Conservation (phyloP, 371 early-diverging fungal species). For the Syncephalis plumigaleata region DNA sequence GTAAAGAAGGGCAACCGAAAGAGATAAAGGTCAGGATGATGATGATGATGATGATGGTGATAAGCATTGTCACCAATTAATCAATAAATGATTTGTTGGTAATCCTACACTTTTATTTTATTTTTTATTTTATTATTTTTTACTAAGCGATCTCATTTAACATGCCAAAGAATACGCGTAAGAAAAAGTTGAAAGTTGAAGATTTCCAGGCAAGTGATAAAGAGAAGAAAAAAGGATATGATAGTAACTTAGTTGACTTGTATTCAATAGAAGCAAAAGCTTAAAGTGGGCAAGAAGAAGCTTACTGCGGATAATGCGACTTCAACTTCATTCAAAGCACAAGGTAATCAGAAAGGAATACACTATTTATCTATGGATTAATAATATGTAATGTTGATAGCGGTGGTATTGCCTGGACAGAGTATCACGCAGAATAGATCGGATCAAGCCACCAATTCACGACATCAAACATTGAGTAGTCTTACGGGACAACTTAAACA, state of each 20-base stretch:
- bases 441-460: constrained; percentile 38
- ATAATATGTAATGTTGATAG: constrained; percentile 14
- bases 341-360: constrained; percentile 22
- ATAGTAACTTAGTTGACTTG: neutral
- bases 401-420: constrained; percentile 58
- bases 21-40: too few relatives aligned
- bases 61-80: too few relatives aligned
- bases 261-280: constrained; percentile 58
- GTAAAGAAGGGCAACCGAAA: too few relatives aligned
- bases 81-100: too few relatives aligned
- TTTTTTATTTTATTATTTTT: too few relatives aligned
- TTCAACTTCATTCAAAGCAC: constrained; percentile 69
- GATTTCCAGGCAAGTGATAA: neutral
- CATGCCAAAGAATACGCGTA: neutral
- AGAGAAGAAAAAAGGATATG: neutral
- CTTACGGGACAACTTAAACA: constrained; percentile 56
- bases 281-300: constrained; percentile 83
- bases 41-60: too few relatives aligned
- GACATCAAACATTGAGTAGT: constrained; percentile 55
- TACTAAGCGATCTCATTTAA: neutral
- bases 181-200: neutral
- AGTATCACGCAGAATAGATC: constrained; percentile 58
- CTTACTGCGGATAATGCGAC: constrained; percentile 58
- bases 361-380: neutral
- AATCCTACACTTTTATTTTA: too few relatives aligned